phyloP scores from a whole-genome alignment of 306 rosid species.

The Oemleria cerasiformis region DNA sequence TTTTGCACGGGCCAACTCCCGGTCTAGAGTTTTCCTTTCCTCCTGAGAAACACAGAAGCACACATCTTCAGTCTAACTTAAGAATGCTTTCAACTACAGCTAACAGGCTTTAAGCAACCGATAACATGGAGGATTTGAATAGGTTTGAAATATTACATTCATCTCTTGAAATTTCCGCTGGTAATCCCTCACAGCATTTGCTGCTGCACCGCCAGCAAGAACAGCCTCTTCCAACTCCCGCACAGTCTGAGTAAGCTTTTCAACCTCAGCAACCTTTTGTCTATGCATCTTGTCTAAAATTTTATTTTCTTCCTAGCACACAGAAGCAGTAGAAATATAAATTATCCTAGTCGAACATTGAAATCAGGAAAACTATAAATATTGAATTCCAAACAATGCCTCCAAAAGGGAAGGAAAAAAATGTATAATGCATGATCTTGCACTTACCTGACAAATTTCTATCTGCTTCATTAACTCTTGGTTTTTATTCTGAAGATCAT shows the following conservation, averaged over 20 bases:
- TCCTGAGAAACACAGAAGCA: conserved; percentile 55
- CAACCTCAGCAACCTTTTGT: conserved; percentile 98
- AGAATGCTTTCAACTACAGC: conserved; percentile 20
- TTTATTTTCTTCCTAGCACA: conserved; percentile 89
- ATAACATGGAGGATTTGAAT: conserved; percentile 15
- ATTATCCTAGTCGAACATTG: conserved; percentile 11
- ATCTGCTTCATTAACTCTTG: conserved; percentile 96
- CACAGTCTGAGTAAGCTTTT: conserved; percentile 96
- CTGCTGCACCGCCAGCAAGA: conserved; percentile 99
- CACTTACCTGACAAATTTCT: conserved; percentile 94
- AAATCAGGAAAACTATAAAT: neutral
- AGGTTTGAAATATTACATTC: conserved; percentile 61
- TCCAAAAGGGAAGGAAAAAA: neutral
- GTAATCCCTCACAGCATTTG: conserved; percentile 99
- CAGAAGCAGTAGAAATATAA: conserved; percentile 22
- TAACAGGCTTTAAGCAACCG: conserved; percentile 17
- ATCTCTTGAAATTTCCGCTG: conserved; percentile 98
- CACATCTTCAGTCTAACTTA: conserved; percentile 15
- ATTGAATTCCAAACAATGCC: neutral
- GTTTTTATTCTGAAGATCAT: conserved; percentile 97
- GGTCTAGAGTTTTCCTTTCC: conserved; percentile 93
- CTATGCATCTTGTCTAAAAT: conserved; percentile 98
- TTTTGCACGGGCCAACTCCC: conserved; percentile 98
- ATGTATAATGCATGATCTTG: conserved; percentile 4
- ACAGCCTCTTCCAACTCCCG: conserved; percentile 99